A percentile compares a stretch with the other conserved stretches of the same genome.
Evolutionary conservation across 495 filamentous ascomycete genomes (phyloP).

Genomic region (Geopyxis carbonaria): DNA sequence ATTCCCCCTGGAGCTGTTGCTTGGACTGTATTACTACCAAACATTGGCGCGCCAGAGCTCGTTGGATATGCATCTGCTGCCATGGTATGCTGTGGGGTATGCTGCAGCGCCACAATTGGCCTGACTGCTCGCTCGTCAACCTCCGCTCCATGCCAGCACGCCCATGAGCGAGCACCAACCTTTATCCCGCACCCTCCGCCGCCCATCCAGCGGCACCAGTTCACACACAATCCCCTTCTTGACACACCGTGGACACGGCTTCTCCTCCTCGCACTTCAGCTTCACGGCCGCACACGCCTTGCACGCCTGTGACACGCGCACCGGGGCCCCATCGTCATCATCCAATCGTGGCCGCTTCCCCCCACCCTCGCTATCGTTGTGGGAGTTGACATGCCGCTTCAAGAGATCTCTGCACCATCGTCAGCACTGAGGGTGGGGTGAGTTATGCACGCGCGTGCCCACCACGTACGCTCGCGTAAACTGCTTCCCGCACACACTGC

Average conservation of each 20-base stretch:
- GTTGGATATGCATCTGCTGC: too few species aligned
- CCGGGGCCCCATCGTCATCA: too few species aligned
- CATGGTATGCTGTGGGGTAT: too few species aligned
- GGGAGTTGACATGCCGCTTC: slow-evolving; percentile 38
- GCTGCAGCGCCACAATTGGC: too few species aligned
- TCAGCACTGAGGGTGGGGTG: slow-evolving; percentile 6
- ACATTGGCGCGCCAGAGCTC: too few species aligned
- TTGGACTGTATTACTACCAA: too few species aligned
- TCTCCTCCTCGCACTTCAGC: slow-evolving; percentile 38
- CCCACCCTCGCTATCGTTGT: slow-evolving; percentile 32
- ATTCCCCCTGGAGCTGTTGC: too few species aligned
- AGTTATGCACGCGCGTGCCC: not conserved
- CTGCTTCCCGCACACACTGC: slow-evolving; percentile 35
- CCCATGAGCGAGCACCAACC: too few species aligned
- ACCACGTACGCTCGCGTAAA: slow-evolving; percentile 34
- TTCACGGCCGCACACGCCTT: slow-evolving; percentile 36
- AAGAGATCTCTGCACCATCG: slow-evolving; percentile 30
- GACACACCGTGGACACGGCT: slow-evolving; percentile 10
- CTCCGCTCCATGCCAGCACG: too few species aligned
- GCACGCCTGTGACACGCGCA: slow-evolving; percentile 40
- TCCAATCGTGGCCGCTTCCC: too few species aligned
- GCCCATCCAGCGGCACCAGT: not conserved
- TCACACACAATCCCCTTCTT: slow-evolving; percentile 4
- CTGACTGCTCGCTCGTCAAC: too few species aligned
- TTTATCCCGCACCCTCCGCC: too few species aligned